phyloP scores from a whole-genome alignment of 2,329 filamentous ascomycete species.

The Ophiostoma fasciatum region DNA sequence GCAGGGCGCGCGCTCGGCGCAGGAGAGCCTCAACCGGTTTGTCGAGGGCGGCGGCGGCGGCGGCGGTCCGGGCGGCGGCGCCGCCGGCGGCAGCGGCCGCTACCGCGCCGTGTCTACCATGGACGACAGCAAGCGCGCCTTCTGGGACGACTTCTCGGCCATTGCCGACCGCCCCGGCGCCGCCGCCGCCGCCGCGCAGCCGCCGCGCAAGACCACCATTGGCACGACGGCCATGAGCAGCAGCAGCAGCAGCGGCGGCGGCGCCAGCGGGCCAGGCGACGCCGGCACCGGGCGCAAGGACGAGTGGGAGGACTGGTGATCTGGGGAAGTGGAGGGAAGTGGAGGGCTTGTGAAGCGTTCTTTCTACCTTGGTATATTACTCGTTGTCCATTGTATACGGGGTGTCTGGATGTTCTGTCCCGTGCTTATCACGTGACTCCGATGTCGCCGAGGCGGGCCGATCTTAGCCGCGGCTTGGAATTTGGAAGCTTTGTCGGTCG shows the following conservation, averaged over 20 bases:
- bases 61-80: constrained; percentile 7
- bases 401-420: no score
- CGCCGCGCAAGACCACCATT: constrained; percentile 27
- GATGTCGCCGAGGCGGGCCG: no score
- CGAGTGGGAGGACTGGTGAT: constrained; percentile 51
- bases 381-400: no score
- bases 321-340: background rate
- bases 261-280: constrained; percentile 6
- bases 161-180: constrained; percentile 38
- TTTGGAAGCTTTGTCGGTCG: no score
- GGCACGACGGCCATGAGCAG: constrained; percentile 47
- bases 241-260: constrained; percentile 22
- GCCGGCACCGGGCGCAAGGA: constrained; percentile 30
- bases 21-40: constrained; percentile 70
- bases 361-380: no score
- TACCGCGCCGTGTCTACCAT: constrained; percentile 25
- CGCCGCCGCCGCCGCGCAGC: constrained; percentile 26
- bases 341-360: no score
- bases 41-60: constrained; percentile 54
- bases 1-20: constrained; percentile 58
- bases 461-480: no score
- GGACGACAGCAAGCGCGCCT: constrained; percentile 59
- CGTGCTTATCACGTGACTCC: no score
- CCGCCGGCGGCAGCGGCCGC: constrained; percentile 16
- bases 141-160: constrained; percentile 83